Evolutionary conservation across 2,329 filamentous ascomycete species (phyloP).

Genomic region (Chalara sp.): DNA sequence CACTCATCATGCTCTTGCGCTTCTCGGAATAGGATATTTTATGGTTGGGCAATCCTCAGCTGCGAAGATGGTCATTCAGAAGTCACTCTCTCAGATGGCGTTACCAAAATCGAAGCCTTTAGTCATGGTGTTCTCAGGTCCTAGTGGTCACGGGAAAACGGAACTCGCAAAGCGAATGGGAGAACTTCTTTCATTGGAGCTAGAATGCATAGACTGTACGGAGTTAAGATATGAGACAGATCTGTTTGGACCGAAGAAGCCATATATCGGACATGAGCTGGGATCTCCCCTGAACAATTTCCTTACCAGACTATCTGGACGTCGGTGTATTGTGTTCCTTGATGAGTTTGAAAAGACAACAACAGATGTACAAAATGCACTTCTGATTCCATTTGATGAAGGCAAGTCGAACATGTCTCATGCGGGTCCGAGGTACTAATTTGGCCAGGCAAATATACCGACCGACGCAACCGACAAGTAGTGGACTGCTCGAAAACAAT

Average conservation of each 20-base stretch:
- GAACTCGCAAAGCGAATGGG: conserved; percentile 33
- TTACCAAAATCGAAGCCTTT: conserved; percentile 26
- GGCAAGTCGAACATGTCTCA: too few relatives aligned
- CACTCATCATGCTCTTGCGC: conserved; percentile 15
- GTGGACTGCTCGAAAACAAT: conserved; percentile 39
- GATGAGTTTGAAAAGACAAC: too few relatives aligned
- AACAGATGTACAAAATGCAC: too few relatives aligned
- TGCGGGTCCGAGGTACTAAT: too few relatives aligned
- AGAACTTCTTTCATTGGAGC: not conserved
- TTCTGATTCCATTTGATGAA: too few relatives aligned
- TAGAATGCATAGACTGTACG: too few relatives aligned
- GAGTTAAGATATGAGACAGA: too few relatives aligned
- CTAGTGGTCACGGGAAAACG: conserved; percentile 43
- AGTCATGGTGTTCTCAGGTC: conserved; percentile 37
- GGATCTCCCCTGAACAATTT: too few relatives aligned
- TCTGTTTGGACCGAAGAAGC: too few relatives aligned
- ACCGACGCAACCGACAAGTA: conserved; percentile 28
- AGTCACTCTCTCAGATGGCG: conserved; percentile 27
- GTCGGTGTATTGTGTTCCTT: too few relatives aligned
- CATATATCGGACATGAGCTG: too few relatives aligned
- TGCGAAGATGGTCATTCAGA: conserved; percentile 17
- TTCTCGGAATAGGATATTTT: conserved; percentile 29
- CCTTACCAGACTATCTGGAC: too few relatives aligned
- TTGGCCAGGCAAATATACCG: conserved; percentile 27
- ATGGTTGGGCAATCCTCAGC: conserved; percentile 30